A percentile compares a stretch with the other conserved stretches of the same genome.
Evolutionary conservation across 441 rosid genomes (phyloP).

Genomic region (Pelargonium citronellum): DNA sequence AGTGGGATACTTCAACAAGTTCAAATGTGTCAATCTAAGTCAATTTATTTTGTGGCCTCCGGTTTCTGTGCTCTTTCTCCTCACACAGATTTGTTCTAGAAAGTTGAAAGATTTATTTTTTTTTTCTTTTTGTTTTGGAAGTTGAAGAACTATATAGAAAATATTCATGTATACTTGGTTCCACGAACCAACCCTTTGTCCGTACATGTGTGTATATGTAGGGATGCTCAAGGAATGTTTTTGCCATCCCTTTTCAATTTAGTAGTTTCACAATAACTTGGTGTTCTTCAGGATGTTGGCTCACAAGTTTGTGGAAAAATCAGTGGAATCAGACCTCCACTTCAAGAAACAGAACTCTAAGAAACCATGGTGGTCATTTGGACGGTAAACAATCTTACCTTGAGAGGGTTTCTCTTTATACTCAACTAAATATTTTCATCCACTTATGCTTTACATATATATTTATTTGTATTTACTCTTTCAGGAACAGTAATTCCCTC

Average conservation of each 20-base stretch:
- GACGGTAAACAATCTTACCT: constrained; percentile 49
- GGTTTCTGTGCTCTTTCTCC: background rate
- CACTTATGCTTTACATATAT: background rate
- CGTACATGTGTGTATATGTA: background rate
- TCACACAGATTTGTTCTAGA: background rate
- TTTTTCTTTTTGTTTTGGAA: background rate
- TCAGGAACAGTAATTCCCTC: constrained; percentile 57
- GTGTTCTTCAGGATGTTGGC: constrained; percentile 82
- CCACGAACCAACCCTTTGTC: background rate
- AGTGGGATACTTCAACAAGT: too few species aligned
- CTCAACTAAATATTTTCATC: constrained; percentile 10
- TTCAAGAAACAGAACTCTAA: constrained; percentile 60
- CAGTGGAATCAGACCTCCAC: constrained; percentile 52
- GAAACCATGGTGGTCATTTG: constrained; percentile 96
- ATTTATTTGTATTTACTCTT: constrained; percentile 24
- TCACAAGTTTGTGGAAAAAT: constrained; percentile 83
- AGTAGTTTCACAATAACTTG: constrained; percentile 13
- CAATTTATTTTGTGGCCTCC: background rate
- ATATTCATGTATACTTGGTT: background rate
- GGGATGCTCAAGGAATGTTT: background rate
- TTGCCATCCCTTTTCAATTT: background rate
- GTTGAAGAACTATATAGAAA: constrained; percentile 1
- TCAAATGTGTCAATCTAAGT: too few species aligned
- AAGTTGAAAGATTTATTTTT: background rate
- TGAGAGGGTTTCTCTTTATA: constrained; percentile 9